A percentile compares a stretch with the other conserved stretches of the same genome.
Conservation (phyloP, 1,284 basidiomycete species). For the Ustilago loliicola region DNA sequence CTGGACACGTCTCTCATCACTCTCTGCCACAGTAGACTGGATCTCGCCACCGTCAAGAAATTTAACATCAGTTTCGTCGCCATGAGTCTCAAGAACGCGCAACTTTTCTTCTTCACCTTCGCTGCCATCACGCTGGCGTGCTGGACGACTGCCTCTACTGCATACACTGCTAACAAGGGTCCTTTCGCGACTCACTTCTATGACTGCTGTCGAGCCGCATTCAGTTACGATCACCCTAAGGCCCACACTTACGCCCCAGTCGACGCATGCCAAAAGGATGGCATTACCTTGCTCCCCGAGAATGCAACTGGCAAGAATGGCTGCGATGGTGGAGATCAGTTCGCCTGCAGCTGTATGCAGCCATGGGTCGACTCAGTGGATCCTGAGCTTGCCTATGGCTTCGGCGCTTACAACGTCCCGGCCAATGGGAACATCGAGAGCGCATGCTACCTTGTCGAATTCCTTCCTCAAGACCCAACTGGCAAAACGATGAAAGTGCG, state of each 20-base stretch:
- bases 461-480: constrained; percentile 23
- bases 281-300: constrained; percentile 21
- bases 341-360: constrained; percentile 35
- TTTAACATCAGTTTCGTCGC: not conserved
- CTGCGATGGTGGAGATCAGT: constrained; percentile 36
- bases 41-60: not conserved
- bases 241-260: constrained; percentile 18
- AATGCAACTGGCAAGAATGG: constrained; percentile 15
- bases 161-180: constrained; percentile 10
- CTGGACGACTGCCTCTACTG: constrained; percentile 4
- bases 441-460: constrained; percentile 35
- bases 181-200: constrained; percentile 38
- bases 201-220: constrained; percentile 37
- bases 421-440: constrained; percentile 31
- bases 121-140: constrained; percentile 22
- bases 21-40: not conserved
- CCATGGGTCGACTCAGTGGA: constrained; percentile 36
- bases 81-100: constrained; percentile 5
- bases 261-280: constrained; percentile 38
- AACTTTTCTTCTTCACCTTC: constrained; percentile 4
- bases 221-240: not conserved
- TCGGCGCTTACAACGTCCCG: constrained; percentile 33
- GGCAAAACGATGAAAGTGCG: constrained; percentile 37
- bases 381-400: constrained; percentile 31
- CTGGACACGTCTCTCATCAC: not conserved